Conservation (phyloP, 2,329 filamentous ascomycete species). For the Apiospora kogelbergensis region DNA sequence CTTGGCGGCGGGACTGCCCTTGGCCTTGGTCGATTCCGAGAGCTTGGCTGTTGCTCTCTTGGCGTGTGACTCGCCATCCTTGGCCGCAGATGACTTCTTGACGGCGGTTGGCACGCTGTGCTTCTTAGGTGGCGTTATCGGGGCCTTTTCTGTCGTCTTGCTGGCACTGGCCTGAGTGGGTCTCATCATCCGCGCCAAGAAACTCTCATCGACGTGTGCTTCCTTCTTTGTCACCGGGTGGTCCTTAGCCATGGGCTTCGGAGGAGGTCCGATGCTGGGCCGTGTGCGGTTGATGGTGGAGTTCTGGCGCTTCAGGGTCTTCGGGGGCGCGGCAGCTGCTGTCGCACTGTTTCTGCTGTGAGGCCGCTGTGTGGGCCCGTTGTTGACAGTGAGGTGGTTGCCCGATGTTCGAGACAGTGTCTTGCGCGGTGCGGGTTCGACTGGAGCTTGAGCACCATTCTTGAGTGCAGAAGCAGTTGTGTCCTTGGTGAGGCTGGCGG, state of each 20-base stretch:
- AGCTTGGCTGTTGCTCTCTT: not conserved
- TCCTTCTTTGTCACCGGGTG: conserved; percentile 48
- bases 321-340: conserved; percentile 26
- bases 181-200: conserved; percentile 80
- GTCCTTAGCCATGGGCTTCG: conserved; percentile 55
- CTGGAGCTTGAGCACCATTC: conserved; percentile 36
- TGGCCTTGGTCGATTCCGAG: not conserved
- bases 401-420: conserved; percentile 42
- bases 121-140: conserved; percentile 50
- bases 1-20: conserved; percentile 8
- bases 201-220: conserved; percentile 64
- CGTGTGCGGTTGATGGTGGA: conserved; percentile 45
- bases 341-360: conserved; percentile 46
- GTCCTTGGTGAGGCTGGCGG: conserved; percentile 66
- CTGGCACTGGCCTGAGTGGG: conserved; percentile 69
- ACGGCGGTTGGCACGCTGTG: conserved; percentile 14
- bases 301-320: conserved; percentile 43
- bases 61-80: not conserved
- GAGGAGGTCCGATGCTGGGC: conserved; percentile 58
- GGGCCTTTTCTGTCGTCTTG: conserved; percentile 64
- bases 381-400: conserved; percentile 23
- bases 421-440: conserved; percentile 33
- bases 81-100: conserved; percentile 8
- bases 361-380: conserved; percentile 37
- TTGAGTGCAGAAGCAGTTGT: conserved; percentile 71